Conservation (phyloP, 176 grass and related monocot genomes). For the Aegilops umbellulata region DNA sequence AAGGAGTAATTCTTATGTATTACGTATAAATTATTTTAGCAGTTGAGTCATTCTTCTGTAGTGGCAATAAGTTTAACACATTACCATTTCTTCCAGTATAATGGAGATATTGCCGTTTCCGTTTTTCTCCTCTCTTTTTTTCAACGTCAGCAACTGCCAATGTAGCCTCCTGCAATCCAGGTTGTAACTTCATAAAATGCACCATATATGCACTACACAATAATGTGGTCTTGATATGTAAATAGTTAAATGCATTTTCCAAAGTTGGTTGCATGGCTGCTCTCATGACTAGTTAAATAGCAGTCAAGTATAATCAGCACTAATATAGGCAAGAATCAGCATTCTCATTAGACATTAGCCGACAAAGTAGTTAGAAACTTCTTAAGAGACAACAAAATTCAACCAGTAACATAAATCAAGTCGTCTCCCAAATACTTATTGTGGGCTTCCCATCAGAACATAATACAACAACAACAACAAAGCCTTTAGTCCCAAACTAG, state of each 20-base stretch:
- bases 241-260: conserved; percentile 1
- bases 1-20: not conserved
- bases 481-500: too few species aligned
- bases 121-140: conserved; percentile 78
- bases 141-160: conserved; percentile 72
- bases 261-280: not conserved
- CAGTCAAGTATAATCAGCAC: not conserved
- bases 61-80: not conserved
- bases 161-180: conserved; percentile 71
- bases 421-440: not conserved
- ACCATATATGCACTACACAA: not conserved
- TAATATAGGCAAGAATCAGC: not conserved
- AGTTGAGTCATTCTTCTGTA: not conserved
- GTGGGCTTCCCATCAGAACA: not conserved
- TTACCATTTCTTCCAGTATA: conserved; percentile 59
- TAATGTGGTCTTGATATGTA: not conserved
- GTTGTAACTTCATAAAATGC: not conserved
- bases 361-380: not conserved
- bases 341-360: not conserved
- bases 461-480: too few species aligned
- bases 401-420: not conserved
- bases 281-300: not conserved
- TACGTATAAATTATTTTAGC: not conserved
- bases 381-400: not conserved
- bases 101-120: conserved; percentile 46